phyloP scores from a whole-genome alignment of 2,329 filamentous ascomycete species.

The Colletotrichum chlorophyti region DNA sequence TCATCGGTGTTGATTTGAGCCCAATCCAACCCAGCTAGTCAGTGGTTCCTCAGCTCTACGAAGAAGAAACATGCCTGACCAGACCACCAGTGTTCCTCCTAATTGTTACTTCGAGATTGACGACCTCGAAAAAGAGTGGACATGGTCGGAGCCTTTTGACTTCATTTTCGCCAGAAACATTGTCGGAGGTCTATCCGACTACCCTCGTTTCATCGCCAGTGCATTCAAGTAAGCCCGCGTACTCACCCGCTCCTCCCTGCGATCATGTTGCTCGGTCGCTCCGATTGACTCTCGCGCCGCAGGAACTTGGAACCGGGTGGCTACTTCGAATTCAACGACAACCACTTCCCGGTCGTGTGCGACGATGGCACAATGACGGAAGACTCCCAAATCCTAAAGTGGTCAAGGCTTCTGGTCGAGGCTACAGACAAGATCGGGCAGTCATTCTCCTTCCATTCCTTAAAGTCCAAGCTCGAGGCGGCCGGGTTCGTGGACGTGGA shows the following conservation, averaged over 20 bases:
- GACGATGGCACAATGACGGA: slow-evolving; percentile 28
- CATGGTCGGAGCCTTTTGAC: slow-evolving; percentile 39
- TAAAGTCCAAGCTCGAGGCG: slow-evolving; percentile 29
- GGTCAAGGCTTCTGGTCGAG: slow-evolving; percentile 42
- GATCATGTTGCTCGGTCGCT: no score
- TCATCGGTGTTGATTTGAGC: slow-evolving; percentile 39
- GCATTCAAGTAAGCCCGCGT: slow-evolving; percentile 26
- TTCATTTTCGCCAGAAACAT: slow-evolving; percentile 30
- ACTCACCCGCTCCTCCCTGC: no score
- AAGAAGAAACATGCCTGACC: not conserved
- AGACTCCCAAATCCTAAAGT: slow-evolving; percentile 18
- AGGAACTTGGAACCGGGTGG: slow-evolving; percentile 24
- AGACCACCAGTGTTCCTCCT: slow-evolving; percentile 41
- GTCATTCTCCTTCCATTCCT: slow-evolving; percentile 47
- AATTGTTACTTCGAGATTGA: slow-evolving; percentile 52
- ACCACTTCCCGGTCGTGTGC: not conserved
- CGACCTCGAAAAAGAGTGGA: slow-evolving; percentile 42
- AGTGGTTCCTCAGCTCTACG: slow-evolving; percentile 24
- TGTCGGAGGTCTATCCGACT: slow-evolving; percentile 22
- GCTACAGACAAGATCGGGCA: slow-evolving; percentile 39
- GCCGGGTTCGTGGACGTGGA: slow-evolving; percentile 39
- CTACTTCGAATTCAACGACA: slow-evolving; percentile 23
- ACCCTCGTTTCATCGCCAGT: slow-evolving; percentile 38
- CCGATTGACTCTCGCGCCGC: not conserved
- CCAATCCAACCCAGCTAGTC: slow-evolving; percentile 42